phyloP scores from a whole-genome alignment of 2,329 filamentous ascomycete genomes.

The Niveomyces coronatus region DNA sequence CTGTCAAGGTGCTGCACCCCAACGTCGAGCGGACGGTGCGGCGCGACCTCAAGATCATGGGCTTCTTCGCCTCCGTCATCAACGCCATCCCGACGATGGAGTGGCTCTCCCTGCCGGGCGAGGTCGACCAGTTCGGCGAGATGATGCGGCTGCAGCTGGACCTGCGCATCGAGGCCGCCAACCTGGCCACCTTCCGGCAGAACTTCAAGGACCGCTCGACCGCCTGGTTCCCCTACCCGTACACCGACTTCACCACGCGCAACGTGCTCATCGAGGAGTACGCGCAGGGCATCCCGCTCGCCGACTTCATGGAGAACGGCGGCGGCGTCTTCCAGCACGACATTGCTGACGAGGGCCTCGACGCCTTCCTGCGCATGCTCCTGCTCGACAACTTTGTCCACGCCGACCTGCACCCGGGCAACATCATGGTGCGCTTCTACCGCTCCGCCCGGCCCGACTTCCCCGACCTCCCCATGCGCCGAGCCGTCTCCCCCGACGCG shows the following conservation, averaged over 20 bases:
- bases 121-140: conserved; percentile 86
- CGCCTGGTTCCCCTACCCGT: conserved; percentile 95
- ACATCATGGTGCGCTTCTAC: conserved; percentile 99
- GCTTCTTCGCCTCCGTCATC: conserved; percentile 73
- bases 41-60: conserved; percentile 91
- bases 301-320: conserved; percentile 82
- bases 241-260: conserved; percentile 83
- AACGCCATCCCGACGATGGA: conserved; percentile 89
- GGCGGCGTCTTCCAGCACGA: conserved; percentile 89
- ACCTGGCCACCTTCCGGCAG: conserved; percentile 76
- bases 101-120: conserved; percentile 92
- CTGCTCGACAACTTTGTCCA: conserved; percentile 97
- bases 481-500: conserved; percentile 16
- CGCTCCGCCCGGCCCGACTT: conserved; percentile 65
- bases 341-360: conserved; percentile 87
- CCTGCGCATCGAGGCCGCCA: conserved; percentile 86
- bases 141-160: conserved; percentile 99
- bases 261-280: conserved; percentile 93
- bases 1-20: conserved; percentile 91
- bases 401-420: conserved; percentile 90
- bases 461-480: conserved; percentile 17
- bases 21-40: conserved; percentile 80
- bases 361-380: conserved; percentile 93
- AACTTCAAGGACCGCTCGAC: conserved; percentile 85
- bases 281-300: conserved; percentile 83